Evolutionary conservation across 805 yeast genomes (phyloP), one percentile per base, ranked within the genome.

Genomic region (Danielozyma ontarioensis): DNA sequence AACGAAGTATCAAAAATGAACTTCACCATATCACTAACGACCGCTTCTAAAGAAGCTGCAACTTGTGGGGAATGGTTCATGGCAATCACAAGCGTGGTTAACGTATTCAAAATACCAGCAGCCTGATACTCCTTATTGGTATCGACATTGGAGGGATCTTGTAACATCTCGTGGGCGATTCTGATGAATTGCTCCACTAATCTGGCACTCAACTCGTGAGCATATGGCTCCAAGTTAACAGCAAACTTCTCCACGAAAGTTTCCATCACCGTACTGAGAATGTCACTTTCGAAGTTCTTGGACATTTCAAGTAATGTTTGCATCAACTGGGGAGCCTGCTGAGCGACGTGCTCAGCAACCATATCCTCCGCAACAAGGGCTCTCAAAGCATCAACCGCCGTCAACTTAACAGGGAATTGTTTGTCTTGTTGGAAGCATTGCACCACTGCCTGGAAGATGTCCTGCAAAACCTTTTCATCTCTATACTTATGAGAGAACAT

Each of bases 161-260:
- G 22, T 27, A 50, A 44, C 50, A 64, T 57, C 32, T 89, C 96
- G 30, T 68, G 62, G 2, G 89, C 83, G 17, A 86, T 54, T 42
- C 72, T 68, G 49, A 84, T 45, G 58, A 89, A 86, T 52, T 90
- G 96, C 31, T 77, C 76, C 12, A 80, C 80, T 46, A 83, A 62
- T 50, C 78, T 74, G 3, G 53, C 51, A 18, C 82, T 74, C 60
- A 51, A 64, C 44, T 67, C 64, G 16, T 33, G 33, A 6, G 51
- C 51, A 24, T 45, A 29, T 3, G 31, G 48, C 35, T 59, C 62
- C 40, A 67, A 57, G 42, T 62, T 62, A 18, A 53, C 46, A 3
- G 72, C 64, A 39, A 67, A 67, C 36, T 56, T 64, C 38, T 63
- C 67, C 14, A 67, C 72, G 41, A 67, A 65, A 3, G 61, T 59